phyloP scores from a whole-genome alignment of 495 filamentous ascomycete genomes.

The Hypoxylon crocopeplum region DNA sequence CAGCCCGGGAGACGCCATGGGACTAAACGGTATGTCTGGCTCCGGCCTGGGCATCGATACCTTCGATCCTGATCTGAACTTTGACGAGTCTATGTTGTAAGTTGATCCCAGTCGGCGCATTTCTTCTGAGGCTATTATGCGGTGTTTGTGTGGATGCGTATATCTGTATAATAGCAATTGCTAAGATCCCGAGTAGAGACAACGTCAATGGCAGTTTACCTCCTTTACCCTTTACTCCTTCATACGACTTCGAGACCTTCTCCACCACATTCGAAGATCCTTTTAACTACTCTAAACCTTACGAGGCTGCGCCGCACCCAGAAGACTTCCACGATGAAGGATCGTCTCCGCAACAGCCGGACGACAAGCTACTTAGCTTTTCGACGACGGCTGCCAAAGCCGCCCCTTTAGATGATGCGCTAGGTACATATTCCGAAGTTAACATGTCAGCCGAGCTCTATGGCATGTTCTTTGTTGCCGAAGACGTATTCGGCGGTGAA shows the following conservation, averaged over 20 bases:
- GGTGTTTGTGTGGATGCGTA: neutral
- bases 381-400: conserved; percentile 72
- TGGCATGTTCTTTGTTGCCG: conserved; percentile 95
- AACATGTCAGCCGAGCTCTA: conserved; percentile 83
- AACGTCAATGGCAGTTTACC: conserved; percentile 51
- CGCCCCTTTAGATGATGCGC: conserved; percentile 66
- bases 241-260: conserved; percentile 63
- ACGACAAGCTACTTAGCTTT: conserved; percentile 84
- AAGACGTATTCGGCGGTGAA: conserved; percentile 63
- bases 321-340: conserved; percentile 41
- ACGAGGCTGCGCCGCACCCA: conserved; percentile 50
- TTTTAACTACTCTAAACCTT: conserved; percentile 63
- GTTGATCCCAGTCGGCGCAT: conserved; percentile 30
- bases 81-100: conserved; percentile 57
- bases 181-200: conserved; percentile 44
- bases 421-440: conserved; percentile 61
- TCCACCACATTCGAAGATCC: conserved; percentile 71
- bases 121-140: neutral
- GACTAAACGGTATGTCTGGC: conserved; percentile 40
- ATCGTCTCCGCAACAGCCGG: conserved; percentile 60
- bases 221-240: conserved; percentile 58
- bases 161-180: conserved; percentile 6
- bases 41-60: conserved; percentile 45
- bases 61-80: conserved; percentile 50
- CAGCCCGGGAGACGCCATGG: conserved; percentile 48